Conservation (phyloP, 2,329 filamentous ascomycete species). For the Colletotrichum sp. region DNA sequence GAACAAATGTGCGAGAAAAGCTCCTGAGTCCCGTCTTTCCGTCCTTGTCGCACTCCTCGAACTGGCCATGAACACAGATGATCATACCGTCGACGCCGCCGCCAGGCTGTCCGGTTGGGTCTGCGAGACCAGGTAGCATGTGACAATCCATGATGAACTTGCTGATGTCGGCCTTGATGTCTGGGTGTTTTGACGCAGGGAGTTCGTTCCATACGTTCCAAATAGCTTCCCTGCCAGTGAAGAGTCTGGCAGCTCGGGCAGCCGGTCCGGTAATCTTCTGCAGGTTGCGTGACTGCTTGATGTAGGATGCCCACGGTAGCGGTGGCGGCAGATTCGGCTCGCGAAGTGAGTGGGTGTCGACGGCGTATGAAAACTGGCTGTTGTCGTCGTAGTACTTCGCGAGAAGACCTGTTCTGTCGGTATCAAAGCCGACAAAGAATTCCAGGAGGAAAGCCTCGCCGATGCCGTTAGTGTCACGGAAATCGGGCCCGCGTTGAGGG, state of each 20-base stretch:
- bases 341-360: constrained; percentile 67
- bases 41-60: constrained; percentile 72
- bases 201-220: constrained; percentile 71
- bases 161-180: constrained; percentile 67
- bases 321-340: constrained; percentile 46
- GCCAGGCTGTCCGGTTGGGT: constrained; percentile 67
- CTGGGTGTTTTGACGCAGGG: constrained; percentile 76
- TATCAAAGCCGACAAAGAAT: constrained; percentile 79
- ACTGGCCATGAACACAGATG: constrained; percentile 83
- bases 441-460: constrained; percentile 77
- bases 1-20: constrained; percentile 81
- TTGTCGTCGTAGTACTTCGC: constrained; percentile 75
- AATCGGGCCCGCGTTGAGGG: constrained; percentile 69
- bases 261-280: constrained; percentile 67
- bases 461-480: constrained; percentile 76
- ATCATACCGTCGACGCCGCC: constrained; percentile 78
- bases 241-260: constrained; percentile 69
- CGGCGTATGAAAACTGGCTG: constrained; percentile 77
- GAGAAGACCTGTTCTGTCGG: constrained; percentile 67
- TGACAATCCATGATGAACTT: constrained; percentile 88
- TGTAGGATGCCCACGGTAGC: constrained; percentile 75
- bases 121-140: constrained; percentile 72
- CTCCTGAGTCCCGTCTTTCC: constrained; percentile 70
- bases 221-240: constrained; percentile 69
- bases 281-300: constrained; percentile 80